phyloP scores from a whole-genome alignment of 108 stramenopile species.

The Discostella pseudostelligera region DNA sequence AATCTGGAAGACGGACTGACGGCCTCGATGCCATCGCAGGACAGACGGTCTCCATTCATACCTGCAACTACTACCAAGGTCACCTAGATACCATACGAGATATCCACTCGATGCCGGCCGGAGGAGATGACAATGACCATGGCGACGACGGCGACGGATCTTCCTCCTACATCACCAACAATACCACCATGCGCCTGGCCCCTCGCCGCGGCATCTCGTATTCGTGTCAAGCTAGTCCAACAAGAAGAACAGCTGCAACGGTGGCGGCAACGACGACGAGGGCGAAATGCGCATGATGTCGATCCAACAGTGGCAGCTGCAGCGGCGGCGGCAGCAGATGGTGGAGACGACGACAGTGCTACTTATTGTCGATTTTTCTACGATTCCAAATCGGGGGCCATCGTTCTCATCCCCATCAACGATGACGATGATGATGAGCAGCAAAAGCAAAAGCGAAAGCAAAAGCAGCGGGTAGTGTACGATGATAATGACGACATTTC shows the following conservation, averaged over 20 bases:
- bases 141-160: too few relatives aligned
- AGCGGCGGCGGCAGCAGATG: too few relatives aligned
- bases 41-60: too few relatives aligned
- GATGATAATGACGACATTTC: neutral
- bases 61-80: too few relatives aligned
- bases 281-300: neutral
- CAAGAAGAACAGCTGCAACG: neutral
- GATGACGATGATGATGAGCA: neutral
- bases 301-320: too few relatives aligned
- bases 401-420: neutral
- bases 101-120: too few relatives aligned
- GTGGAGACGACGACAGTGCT: neutral
- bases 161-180: too few relatives aligned
- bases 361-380: neutral
- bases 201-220: constrained; percentile 7
- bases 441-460: neutral
- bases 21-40: too few relatives aligned
- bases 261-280: neutral
- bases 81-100: too few relatives aligned
- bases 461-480: neutral
- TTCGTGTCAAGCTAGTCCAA: constrained; percentile 4
- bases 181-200: too few relatives aligned
- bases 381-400: neutral
- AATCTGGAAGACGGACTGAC: too few relatives aligned
- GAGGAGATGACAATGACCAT: too few relatives aligned